Conservation (phyloP, 331 rosid genomes). For the Malus hybrid region DNA sequence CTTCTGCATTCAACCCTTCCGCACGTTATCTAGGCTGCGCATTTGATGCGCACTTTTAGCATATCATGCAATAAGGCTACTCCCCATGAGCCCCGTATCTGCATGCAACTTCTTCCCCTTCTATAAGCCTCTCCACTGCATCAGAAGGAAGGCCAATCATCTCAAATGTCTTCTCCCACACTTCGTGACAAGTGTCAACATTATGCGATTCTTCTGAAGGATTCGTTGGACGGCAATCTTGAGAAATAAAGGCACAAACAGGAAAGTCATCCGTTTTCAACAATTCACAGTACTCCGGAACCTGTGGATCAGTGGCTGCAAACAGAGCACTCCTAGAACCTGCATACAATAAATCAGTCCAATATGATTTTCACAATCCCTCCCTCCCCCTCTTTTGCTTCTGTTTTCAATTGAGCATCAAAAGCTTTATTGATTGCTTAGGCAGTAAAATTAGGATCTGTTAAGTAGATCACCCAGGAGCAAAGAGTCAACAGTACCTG, state of each 20-base stretch:
- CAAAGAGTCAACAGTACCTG: neutral
- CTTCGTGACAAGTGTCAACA: slow-evolving; percentile 44
- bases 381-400: neutral
- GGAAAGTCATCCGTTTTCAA: slow-evolving; percentile 89
- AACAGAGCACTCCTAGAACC: slow-evolving; percentile 93
- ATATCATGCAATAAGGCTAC: slow-evolving; percentile 17
- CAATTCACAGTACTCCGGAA: slow-evolving; percentile 80
- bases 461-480: neutral
- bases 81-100: slow-evolving; percentile 42
- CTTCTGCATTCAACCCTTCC: neutral
- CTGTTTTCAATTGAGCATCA: neutral
- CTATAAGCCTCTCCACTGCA: slow-evolving; percentile 67
- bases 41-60: neutral
- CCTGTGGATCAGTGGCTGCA: slow-evolving; percentile 92
- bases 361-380: neutral
- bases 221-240: slow-evolving; percentile 78
- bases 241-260: slow-evolving; percentile 79
- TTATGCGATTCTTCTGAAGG: slow-evolving; percentile 91
- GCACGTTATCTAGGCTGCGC: neutral
- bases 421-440: neutral
- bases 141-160: slow-evolving; percentile 77
- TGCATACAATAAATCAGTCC: slow-evolving; percentile 23
- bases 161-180: slow-evolving; percentile 94
- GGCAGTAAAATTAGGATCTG: neutral
- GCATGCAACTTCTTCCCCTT: slow-evolving; percentile 63